Evolutionary conservation across 495 filamentous ascomycete species (phyloP).

Genomic region (Monascus purpureus): DNA sequence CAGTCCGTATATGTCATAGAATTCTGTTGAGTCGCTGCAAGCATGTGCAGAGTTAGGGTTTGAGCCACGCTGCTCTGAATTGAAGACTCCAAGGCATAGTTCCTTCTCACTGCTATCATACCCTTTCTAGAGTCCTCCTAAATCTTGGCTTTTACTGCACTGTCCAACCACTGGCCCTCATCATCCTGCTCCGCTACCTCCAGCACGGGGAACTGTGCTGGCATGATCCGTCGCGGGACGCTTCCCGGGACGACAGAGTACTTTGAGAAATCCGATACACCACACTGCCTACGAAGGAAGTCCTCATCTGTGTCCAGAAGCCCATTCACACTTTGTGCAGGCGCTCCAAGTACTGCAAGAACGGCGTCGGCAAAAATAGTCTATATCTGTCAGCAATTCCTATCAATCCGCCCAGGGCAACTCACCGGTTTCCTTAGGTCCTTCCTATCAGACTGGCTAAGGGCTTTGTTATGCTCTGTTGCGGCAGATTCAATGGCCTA

Average conservation of each 20-base stretch:
- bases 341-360: slow-evolving; percentile 54
- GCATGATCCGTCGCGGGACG: slow-evolving; percentile 66
- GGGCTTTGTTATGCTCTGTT: slow-evolving; percentile 35
- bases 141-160: slow-evolving; percentile 20
- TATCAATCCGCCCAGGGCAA: slow-evolving; percentile 1
- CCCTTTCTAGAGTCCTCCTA: no score
- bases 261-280: slow-evolving; percentile 57
- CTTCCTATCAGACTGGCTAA: slow-evolving; percentile 21
- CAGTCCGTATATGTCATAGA: no score
- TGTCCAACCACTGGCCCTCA: slow-evolving; percentile 63
- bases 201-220: slow-evolving; percentile 51
- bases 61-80: no score
- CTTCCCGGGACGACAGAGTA: slow-evolving; percentile 57
- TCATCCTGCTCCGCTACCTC: slow-evolving; percentile 70
- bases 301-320: slow-evolving; percentile 68
- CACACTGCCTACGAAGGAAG: slow-evolving; percentile 51
- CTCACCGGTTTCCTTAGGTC: slow-evolving; percentile 50
- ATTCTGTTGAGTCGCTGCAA: no score
- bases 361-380: slow-evolving; percentile 73
- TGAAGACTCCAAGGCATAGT: no score
- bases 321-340: slow-evolving; percentile 50
- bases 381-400: slow-evolving; percentile 18
- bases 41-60: no score
- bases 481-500: slow-evolving; percentile 62
- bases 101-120: no score